Conservation (phyloP, 2,329 filamentous ascomycete genomes). For the Thelonectria blattea region DNA sequence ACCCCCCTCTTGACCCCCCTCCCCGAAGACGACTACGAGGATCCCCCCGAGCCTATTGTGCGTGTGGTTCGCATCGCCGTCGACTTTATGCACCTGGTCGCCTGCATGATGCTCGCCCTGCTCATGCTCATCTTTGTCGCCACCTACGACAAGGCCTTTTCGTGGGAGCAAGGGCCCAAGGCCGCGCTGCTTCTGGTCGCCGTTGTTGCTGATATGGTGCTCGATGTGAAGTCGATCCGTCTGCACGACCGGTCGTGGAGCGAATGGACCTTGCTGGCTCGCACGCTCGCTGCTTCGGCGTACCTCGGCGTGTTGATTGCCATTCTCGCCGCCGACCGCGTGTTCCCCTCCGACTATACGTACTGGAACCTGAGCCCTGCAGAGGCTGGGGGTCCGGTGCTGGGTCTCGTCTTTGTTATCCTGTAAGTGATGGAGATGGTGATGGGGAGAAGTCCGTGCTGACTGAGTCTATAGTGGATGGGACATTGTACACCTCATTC, state of each 20-base stretch:
- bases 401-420: slow-evolving; percentile 46
- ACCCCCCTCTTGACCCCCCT: slow-evolving; percentile 35
- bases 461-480: slow-evolving; percentile 28
- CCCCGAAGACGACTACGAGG: slow-evolving; percentile 32
- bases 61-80: slow-evolving; percentile 39
- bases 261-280: slow-evolving; percentile 41
- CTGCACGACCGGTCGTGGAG: slow-evolving; percentile 41
- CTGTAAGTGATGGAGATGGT: slow-evolving; percentile 36
- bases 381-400: slow-evolving; percentile 41
- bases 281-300: slow-evolving; percentile 40
- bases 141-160: slow-evolving; percentile 33
- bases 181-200: slow-evolving; percentile 42
- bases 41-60: slow-evolving; percentile 31
- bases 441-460: slow-evolving; percentile 14
- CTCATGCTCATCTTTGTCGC: slow-evolving; percentile 43
- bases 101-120: slow-evolving; percentile 41
- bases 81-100: slow-evolving; percentile 41
- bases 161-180: slow-evolving; percentile 29
- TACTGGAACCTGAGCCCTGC: slow-evolving; percentile 45
- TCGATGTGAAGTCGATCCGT: slow-evolving; percentile 45
- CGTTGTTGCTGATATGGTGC: slow-evolving; percentile 43
- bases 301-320: slow-evolving; percentile 46
- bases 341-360: slow-evolving; percentile 45
- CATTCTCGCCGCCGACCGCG: slow-evolving; percentile 44
- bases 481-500: slow-evolving; percentile 32